phyloP scores from a whole-genome alignment of 345 rosid species.

The Brassica carinata region DNA sequence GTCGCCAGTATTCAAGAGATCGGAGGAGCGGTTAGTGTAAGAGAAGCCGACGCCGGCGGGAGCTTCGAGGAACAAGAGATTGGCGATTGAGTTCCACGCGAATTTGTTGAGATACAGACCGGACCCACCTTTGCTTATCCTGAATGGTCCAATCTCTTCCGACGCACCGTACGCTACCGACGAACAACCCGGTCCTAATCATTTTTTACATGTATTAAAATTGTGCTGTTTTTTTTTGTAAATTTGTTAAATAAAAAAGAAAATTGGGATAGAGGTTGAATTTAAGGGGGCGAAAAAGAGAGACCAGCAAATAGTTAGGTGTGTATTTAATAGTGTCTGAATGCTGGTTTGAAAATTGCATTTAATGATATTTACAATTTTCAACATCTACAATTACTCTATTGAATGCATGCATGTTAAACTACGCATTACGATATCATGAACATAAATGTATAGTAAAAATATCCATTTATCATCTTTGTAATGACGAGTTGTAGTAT shows the following conservation, averaged over 20 bases:
- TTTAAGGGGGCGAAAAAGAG: not conserved
- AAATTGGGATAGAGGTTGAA: slow-evolving; percentile 13
- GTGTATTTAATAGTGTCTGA: slow-evolving; percentile 35
- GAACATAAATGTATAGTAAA: not conserved
- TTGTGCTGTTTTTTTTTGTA: not conserved
- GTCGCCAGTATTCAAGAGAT: slow-evolving; percentile 80
- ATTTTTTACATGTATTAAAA: not conserved
- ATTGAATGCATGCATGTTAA: slow-evolving; percentile 34
- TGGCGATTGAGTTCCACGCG: slow-evolving; percentile 89
- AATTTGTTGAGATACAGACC: slow-evolving; percentile 81
- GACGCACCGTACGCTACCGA: slow-evolving; percentile 99
- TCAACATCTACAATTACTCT: not conserved
- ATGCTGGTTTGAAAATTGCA: slow-evolving; percentile 27
- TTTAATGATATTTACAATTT: slow-evolving; percentile 26
- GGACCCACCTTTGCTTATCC: slow-evolving; percentile 78
- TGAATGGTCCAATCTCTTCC: slow-evolving; percentile 96
- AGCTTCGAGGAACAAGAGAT: slow-evolving; percentile 89
- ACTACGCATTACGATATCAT: not conserved
- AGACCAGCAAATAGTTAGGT: slow-evolving; percentile 32
- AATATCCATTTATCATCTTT: not conserved
- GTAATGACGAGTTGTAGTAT: not conserved
- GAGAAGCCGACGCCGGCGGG: slow-evolving; percentile 99
- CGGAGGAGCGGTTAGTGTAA: slow-evolving; percentile 83
- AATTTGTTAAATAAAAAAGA: not conserved
- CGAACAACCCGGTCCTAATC: slow-evolving; percentile 93